Base-by-base conservation (phyloP, 2,329 filamentous ascomycete species). In the Fusarium sp. region DNA sequence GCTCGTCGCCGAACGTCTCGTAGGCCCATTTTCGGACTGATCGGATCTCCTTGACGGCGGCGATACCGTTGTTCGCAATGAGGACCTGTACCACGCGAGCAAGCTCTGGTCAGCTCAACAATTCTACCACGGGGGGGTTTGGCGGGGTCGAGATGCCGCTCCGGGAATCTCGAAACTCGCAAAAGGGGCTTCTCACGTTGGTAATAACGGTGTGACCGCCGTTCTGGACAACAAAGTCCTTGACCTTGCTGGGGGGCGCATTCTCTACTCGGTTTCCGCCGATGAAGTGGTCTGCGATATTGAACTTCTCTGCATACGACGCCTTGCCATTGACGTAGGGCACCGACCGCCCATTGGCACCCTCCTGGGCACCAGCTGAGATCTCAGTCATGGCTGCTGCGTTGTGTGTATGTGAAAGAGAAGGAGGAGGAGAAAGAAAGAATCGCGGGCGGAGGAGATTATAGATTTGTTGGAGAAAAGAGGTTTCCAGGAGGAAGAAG, bases 21-120 rank as follows among this genome's bases (percentile, higher is more conserved):
- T 99, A 99, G 71, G 97, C 97, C 97, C 97, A 99, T 95, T 98
- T 99, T 85, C 97, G 94, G 82, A 99, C 96, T 69, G 96, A 98
- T 84, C 97, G 92, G 83, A 99, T 99, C 86, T 99, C 97, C 87
- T 99, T 99, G 85, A 99, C 97, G 82, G 97, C 97, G 61, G 97
- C 97, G 85, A 99, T 99, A 90, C 97, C 97, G 88, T 99, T 99
- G 89, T 99, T 99, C 83, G 97, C 97, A 85, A 99, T 99, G 75
- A 99, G 90, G 64, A 98, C 95, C 96, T 98, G 81, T 22, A 35
- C 40, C 14, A 50, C 20, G 22, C 40, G 40, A 66, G 52, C 14
- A 63, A 45, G 65, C 42, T 59, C 45, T 25, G 22, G 72, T 79
- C 60, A 79, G 69, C 58, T 63, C 64, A 64, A 16, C 47, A 27